A percentile compares a stretch with the other conserved stretches of the same genome.
These are phyloP conservation scores for Chlamydomonas sphaeroides DNA, from an alignment of 139 green algal genomes.

Conservation along the genomic window DNA sequence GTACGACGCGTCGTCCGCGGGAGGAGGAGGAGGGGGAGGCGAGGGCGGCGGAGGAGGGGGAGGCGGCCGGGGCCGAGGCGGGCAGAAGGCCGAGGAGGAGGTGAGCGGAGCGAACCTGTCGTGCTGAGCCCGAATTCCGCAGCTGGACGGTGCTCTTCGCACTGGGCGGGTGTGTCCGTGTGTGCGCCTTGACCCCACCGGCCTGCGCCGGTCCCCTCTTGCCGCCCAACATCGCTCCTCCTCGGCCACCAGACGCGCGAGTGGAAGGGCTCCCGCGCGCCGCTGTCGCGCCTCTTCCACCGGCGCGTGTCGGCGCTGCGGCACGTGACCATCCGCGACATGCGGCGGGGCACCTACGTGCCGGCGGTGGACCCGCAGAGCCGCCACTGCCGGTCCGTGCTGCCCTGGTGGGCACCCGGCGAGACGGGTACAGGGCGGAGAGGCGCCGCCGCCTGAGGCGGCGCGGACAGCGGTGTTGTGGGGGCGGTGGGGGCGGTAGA, in stretches of 20 bases:
- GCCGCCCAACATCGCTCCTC: neutral
- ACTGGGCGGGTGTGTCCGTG: no score
- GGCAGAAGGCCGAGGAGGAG: no score
- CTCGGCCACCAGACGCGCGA: neutral
- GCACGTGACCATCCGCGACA: slow-evolving; percentile 43
- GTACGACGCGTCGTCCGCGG: neutral
- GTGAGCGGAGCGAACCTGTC: no score
- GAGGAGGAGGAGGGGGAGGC: neutral
- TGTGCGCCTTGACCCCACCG: no score
- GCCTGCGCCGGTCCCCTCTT: no score
- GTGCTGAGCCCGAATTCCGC: no score
- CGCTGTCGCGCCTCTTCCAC: slow-evolving; percentile 48
- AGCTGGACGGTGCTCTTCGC: no score
- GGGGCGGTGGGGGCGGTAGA: no score
- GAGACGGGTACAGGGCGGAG: no score
- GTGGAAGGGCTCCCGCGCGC: slow-evolving; percentile 5
- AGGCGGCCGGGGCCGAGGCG: no score
- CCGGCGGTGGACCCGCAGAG: slow-evolving; percentile 13
- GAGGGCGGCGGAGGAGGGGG: neutral
- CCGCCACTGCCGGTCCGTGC: slow-evolving; percentile 1
- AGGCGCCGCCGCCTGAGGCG: no score
- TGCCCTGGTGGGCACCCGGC: slow-evolving; percentile 44
- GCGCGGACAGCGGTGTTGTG: no score
- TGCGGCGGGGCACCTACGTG: slow-evolving; percentile 27
- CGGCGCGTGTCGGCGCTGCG: slow-evolving; percentile 44